Evolutionary conservation across 164 flowering plant genomes (phyloP).

Genomic region (Chimonanthus praecox): DNA sequence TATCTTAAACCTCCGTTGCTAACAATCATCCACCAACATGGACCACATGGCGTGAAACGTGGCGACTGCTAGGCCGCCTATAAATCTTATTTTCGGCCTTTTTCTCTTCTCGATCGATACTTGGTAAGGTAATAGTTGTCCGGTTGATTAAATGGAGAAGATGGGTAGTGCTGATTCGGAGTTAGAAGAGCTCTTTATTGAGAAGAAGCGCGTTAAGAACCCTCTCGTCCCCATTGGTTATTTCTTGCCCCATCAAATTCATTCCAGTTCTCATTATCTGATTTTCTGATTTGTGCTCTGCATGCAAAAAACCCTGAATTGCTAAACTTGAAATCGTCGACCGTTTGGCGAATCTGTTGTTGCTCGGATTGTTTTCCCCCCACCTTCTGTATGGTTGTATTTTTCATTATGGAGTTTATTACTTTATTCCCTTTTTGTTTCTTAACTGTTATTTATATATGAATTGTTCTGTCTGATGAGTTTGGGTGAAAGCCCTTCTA

Average conservation of each 20-base stretch:
- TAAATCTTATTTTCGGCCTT: background rate
- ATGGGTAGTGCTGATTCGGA: constrained; percentile 20
- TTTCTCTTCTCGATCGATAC: background rate
- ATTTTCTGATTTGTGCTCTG: background rate
- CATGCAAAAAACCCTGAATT: background rate
- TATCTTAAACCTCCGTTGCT: background rate
- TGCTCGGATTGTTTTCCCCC: no score
- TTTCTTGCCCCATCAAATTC: background rate
- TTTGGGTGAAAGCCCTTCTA: no score
- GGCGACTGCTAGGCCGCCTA: background rate
- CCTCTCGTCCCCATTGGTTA: constrained; percentile 32
- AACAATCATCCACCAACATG: background rate
- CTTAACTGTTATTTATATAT: no score
- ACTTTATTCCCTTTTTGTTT: no score
- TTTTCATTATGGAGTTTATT: no score
- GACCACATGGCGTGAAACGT: background rate
- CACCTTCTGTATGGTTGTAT: no score
- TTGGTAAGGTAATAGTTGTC: background rate
- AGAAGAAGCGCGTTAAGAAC: constrained; percentile 31
- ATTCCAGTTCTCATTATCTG: no score
- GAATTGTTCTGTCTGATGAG: no score
- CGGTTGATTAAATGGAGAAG: constrained; percentile 8
- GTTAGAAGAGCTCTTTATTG: constrained; percentile 17
- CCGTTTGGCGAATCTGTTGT: no score
- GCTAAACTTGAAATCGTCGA: no score